These are phyloP conservation scores for Camptophora hylomeconis DNA, from an alignment of 2,329 filamentous ascomycete genomes.

Conservation along the genomic window DNA sequence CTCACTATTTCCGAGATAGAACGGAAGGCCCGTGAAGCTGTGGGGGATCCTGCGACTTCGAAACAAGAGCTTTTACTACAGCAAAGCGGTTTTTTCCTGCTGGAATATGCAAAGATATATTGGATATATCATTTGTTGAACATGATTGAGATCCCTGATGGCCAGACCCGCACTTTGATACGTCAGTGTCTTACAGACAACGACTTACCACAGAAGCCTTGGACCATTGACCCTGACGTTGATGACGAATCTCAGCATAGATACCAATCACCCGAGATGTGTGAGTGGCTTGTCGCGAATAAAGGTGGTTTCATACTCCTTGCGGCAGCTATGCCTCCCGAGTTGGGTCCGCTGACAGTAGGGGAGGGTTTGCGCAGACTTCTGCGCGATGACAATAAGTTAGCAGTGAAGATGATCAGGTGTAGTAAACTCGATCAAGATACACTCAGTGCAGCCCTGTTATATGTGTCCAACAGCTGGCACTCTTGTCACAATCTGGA, in stretches of 20 bases:
- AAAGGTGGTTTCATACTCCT: not conserved
- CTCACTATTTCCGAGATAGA: not conserved
- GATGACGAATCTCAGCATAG: not conserved
- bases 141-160: too few relatives aligned
- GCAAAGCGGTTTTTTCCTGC: not conserved
- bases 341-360: too few relatives aligned
- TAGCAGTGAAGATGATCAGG: too few relatives aligned
- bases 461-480: not conserved
- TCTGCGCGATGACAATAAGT: too few relatives aligned
- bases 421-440: too few relatives aligned
- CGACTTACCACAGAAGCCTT: not conserved
- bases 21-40: not conserved
- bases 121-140: constrained; percentile 1
- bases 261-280: not conserved
- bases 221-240: not conserved
- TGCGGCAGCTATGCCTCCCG: too few relatives aligned
- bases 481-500: too few relatives aligned
- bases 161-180: not conserved
- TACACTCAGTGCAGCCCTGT: not conserved
- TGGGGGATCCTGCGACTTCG: not conserved
- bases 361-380: too few relatives aligned
- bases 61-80: not conserved
- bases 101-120: not conserved
- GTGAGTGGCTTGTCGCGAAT: not conserved
- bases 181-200: not conserved